Conservation (phyloP, 2,329 filamentous ascomycete genomes). For the Penicillium hordei region DNA sequence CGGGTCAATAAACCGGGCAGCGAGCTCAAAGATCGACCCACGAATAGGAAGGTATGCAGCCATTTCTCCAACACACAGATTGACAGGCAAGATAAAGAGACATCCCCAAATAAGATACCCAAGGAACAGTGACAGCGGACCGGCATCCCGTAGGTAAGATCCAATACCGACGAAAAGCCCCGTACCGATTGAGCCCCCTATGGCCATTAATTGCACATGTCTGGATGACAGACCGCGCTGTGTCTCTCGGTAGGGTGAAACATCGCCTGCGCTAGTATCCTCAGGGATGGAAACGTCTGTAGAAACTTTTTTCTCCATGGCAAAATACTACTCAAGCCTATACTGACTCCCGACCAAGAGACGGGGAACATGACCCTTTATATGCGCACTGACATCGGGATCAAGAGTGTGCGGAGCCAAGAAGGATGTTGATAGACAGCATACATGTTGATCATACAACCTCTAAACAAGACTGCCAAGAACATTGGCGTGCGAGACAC, state of each 20-base stretch:
- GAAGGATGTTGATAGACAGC: slow-evolving; percentile 9
- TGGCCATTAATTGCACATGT: slow-evolving; percentile 45
- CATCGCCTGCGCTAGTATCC: slow-evolving; percentile 17
- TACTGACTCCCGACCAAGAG: background rate
- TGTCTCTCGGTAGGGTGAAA: slow-evolving; percentile 20
- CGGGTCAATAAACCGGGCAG: slow-evolving; percentile 51
- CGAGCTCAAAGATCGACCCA: slow-evolving; percentile 49
- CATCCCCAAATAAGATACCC: slow-evolving; percentile 38
- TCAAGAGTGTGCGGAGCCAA: slow-evolving; percentile 11
- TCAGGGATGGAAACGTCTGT: slow-evolving; percentile 14
- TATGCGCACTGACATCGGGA: slow-evolving; percentile 13
- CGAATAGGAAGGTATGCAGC: slow-evolving; percentile 41
- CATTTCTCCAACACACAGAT: slow-evolving; percentile 34
- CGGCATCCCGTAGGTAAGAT: slow-evolving; percentile 33
- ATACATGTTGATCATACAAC: background rate
- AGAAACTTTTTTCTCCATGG: slow-evolving; percentile 23
- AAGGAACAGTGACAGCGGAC: slow-evolving; percentile 37
- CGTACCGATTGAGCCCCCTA: slow-evolving; percentile 41
- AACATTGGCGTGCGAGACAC: background rate
- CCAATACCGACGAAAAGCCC: slow-evolving; percentile 41
- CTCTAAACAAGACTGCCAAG: background rate
- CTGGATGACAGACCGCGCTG: slow-evolving; percentile 40
- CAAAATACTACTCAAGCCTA: background rate
- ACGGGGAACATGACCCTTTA: slow-evolving; percentile 16
- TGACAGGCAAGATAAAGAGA: slow-evolving; percentile 35